A percentile compares a stretch with the other conserved stretches of the same genome.
Conservation (phyloP, 345 rosid genomes). For the Microthlaspi erraticum region DNA sequence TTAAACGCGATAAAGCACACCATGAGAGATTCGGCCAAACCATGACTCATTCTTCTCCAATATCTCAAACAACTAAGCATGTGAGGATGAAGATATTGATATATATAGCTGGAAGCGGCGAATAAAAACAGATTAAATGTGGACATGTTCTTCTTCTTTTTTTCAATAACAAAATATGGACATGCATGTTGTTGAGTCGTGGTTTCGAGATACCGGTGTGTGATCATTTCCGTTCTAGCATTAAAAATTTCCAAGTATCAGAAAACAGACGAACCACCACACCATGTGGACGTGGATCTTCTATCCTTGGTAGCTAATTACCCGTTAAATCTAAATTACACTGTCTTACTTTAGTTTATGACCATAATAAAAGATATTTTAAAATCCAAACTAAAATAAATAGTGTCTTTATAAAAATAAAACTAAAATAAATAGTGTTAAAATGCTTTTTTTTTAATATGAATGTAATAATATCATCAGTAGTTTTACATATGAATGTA, state of each 20-base stretch:
- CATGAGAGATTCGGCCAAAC: no score
- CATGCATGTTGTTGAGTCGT: slow-evolving; percentile 30
- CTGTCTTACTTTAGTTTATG: no score
- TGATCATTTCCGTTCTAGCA: slow-evolving; percentile 24
- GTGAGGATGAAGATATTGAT: slow-evolving; percentile 9
- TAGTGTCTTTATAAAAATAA: no score
- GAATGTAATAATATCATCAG: neutral
- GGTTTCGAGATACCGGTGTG: slow-evolving; percentile 9
- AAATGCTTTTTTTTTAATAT: neutral
- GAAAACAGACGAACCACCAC: slow-evolving; percentile 27
- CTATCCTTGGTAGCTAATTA: neutral
- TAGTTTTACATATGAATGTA: no score
- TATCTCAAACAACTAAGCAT: slow-evolving; percentile 26
- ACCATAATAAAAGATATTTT: no score
- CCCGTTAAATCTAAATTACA: no score
- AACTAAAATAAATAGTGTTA: neutral
- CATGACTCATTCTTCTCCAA: no score
- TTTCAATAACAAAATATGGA: neutral
- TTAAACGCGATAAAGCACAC: no score
- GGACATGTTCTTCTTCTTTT: slow-evolving; percentile 15
- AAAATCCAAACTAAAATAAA: neutral
- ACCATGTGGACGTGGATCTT: slow-evolving; percentile 39
- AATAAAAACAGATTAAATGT: slow-evolving; percentile 34
- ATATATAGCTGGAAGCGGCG: slow-evolving; percentile 39
- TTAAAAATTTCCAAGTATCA: slow-evolving; percentile 7